Conservation (phyloP, 495 filamentous ascomycete species). For the Ascodesmis nigricans region DNA sequence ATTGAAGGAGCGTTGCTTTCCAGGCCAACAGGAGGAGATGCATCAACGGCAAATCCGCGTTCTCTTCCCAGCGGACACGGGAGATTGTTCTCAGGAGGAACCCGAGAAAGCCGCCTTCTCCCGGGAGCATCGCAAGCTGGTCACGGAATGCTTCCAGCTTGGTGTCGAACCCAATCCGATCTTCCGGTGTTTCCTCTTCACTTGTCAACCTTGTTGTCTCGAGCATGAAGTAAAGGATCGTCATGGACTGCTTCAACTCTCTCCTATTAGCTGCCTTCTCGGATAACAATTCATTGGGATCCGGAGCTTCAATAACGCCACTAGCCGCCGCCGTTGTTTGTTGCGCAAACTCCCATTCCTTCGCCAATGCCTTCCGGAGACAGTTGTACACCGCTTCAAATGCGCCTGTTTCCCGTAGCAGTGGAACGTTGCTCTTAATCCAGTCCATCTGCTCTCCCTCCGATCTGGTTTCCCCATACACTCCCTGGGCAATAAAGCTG, state of each 20-base stretch:
- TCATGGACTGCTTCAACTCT: conserved; percentile 38
- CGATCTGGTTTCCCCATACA: conserved; percentile 25
- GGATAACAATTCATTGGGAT: conserved; percentile 11
- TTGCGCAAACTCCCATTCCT: conserved; percentile 13
- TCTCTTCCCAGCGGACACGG: conserved; percentile 71
- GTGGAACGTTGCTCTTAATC: conserved; percentile 40
- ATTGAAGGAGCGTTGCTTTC: conserved; percentile 70
- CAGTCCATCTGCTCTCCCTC: conserved; percentile 43
- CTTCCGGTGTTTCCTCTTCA: conserved; percentile 6
- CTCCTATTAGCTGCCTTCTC: conserved; percentile 24
- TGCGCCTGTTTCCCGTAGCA: conserved; percentile 38
- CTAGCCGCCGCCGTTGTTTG: not conserved
- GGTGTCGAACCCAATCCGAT: conserved; percentile 10
- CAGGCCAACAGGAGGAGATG: conserved; percentile 60
- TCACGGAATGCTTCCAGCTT: conserved; percentile 16
- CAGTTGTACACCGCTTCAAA: conserved; percentile 37
- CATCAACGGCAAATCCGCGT: conserved; percentile 13
- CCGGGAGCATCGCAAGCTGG: conserved; percentile 29
- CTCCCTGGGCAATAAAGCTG: conserved; percentile 43
- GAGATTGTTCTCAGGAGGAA: conserved; percentile 54
- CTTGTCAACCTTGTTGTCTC: conserved; percentile 36
- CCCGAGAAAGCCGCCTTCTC: conserved; percentile 33
- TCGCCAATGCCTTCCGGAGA: conserved; percentile 26
- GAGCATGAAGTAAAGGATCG: conserved; percentile 48
- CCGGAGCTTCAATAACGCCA: conserved; percentile 10